phyloP scores from a whole-genome alignment of 177 flowering plant species.

The Vitis hybrid region DNA sequence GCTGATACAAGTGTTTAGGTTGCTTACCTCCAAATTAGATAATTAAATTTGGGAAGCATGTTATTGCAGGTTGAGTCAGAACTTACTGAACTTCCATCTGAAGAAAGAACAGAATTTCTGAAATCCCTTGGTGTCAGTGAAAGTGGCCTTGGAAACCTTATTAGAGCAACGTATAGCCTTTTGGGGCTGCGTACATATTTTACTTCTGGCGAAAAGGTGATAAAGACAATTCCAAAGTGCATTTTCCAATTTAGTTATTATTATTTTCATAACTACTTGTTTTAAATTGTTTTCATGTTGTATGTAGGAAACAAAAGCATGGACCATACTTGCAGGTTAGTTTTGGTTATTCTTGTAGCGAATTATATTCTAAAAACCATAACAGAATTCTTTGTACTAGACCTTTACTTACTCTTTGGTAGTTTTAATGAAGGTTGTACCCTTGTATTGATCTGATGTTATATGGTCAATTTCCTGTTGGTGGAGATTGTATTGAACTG shows the following conservation, averaged over 20 bases:
- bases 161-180: slow-evolving; percentile 78
- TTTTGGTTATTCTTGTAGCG: slow-evolving; percentile 5
- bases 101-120: slow-evolving; percentile 78
- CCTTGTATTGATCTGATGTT: neutral
- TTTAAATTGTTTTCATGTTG: slow-evolving; percentile 9
- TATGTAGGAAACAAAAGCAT: slow-evolving; percentile 92
- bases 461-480: neutral
- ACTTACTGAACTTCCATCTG: slow-evolving; percentile 85
- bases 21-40: neutral
- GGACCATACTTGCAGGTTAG: slow-evolving; percentile 96
- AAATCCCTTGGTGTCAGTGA: slow-evolving; percentile 83
- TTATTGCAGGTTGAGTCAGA: slow-evolving; percentile 86
- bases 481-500: too few relatives aligned
- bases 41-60: slow-evolving; percentile 6
- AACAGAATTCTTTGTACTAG: neutral
- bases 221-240: neutral
- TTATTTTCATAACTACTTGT: neutral
- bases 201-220: slow-evolving; percentile 96
- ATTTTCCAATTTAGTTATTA: neutral
- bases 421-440: neutral
- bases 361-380: neutral
- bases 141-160: slow-evolving; percentile 97
- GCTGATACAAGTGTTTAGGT: neutral
- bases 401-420: neutral
- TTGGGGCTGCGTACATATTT: slow-evolving; percentile 88